Evolutionary conservation across 2,329 filamentous ascomycete species (phyloP).

Genomic region (Calonectria multiphialidica): DNA sequence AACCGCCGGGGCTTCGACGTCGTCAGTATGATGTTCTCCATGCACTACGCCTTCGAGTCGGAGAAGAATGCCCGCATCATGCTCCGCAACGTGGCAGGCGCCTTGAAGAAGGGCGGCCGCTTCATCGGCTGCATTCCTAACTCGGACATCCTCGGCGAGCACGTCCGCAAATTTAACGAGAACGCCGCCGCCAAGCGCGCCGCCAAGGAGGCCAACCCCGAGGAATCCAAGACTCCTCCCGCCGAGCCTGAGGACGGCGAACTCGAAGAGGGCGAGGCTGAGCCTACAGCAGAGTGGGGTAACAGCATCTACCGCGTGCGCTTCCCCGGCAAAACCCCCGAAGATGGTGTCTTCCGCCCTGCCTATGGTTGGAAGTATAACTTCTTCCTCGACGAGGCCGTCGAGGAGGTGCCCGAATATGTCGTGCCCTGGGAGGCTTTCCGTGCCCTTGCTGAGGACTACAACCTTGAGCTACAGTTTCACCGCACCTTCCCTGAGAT

Average conservation of each 20-base stretch:
- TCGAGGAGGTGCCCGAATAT: constrained; percentile 96
- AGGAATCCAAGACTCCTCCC: constrained; percentile 38
- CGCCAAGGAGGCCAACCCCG: constrained; percentile 34
- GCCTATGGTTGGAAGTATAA: constrained; percentile 98
- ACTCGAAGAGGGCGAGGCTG: constrained; percentile 71
- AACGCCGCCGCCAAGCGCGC: constrained; percentile 52
- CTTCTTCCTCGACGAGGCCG: constrained; percentile 95
- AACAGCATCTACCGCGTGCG: constrained; percentile 93
- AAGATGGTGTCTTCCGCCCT: constrained; percentile 91
- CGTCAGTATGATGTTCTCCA: constrained; percentile 99
- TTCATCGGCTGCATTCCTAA: constrained; percentile 98
- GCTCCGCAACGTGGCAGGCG: constrained; percentile 91
- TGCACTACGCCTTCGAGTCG: constrained; percentile 98
- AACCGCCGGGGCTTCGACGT: constrained; percentile 90
- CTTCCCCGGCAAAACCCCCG: constrained; percentile 85
- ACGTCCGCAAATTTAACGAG: constrained; percentile 82
- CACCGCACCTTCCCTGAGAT: constrained; percentile 92
- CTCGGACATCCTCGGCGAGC: constrained; percentile 87
- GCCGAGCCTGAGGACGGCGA: constrained; percentile 56
- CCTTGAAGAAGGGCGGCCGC: constrained; percentile 91
- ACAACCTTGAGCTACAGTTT: constrained; percentile 95
- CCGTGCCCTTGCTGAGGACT: constrained; percentile 94
- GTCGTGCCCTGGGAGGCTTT: constrained; percentile 99
- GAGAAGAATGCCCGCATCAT: constrained; percentile 92
- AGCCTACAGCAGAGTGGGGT: constrained; percentile 84